A percentile compares a stretch with the other conserved stretches of the same genome.
Evolutionary conservation across 106 monocot genomes (phyloP).

Genomic region (Alisma plantagoaquatica): DNA sequence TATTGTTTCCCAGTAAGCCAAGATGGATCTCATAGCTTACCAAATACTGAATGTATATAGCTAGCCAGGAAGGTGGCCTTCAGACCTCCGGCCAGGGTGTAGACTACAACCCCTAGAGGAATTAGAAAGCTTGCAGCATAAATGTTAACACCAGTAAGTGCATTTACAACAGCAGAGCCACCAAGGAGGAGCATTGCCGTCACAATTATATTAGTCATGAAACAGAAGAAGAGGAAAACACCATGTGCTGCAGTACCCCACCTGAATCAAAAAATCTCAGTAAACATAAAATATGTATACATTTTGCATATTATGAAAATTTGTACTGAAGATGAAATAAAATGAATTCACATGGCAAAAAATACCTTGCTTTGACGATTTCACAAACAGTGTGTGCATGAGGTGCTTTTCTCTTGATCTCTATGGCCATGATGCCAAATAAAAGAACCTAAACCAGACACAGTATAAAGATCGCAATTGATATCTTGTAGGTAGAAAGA

Average conservation of each 20-base stretch:
- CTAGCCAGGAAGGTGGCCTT: slow-evolving; percentile 98
- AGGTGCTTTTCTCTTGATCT: slow-evolving; percentile 96
- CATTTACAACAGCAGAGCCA: slow-evolving; percentile 91
- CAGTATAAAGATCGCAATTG: too few relatives aligned
- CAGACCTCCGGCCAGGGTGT: slow-evolving; percentile 86
- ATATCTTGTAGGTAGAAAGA: too few relatives aligned
- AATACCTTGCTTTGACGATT: slow-evolving; percentile 78
- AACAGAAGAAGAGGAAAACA: slow-evolving; percentile 89
- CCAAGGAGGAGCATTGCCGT: slow-evolving; percentile 98
- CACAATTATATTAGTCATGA: slow-evolving; percentile 97
- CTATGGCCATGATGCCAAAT: slow-evolving; percentile 96
- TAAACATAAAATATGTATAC: background rate
- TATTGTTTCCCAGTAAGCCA: too few relatives aligned
- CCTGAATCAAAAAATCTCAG: slow-evolving; percentile 22
- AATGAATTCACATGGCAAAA: too few relatives aligned
- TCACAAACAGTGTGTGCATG: slow-evolving; percentile 93
- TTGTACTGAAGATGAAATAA: too few relatives aligned
- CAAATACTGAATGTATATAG: slow-evolving; percentile 91
- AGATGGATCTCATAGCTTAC: slow-evolving; percentile 42
- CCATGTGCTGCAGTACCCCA: slow-evolving; percentile 87
- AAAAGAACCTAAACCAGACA: slow-evolving; percentile 55
- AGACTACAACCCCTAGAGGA: slow-evolving; percentile 86
- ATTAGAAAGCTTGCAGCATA: slow-evolving; percentile 91
- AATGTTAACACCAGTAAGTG: slow-evolving; percentile 85
- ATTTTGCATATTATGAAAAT: too few relatives aligned